Percentiles rank a stretch among this genome's conserved stretches.
These are phyloP conservation scores for Microdochium trichocladiopsis DNA, from an alignment of 2,329 filamentous ascomycete genomes.

Conservation along the genomic window DNA sequence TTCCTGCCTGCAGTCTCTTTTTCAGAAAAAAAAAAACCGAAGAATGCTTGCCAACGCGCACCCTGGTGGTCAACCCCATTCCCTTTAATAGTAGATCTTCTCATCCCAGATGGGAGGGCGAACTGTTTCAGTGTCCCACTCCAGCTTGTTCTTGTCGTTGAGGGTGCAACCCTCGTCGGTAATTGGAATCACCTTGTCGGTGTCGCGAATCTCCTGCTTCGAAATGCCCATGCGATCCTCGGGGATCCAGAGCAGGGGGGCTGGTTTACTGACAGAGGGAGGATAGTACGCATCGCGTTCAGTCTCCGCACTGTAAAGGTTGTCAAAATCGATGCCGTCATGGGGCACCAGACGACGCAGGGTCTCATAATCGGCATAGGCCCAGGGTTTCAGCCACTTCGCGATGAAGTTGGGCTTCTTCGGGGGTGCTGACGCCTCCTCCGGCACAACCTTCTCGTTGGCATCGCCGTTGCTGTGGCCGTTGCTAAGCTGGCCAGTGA, in stretches of 20 bases:
- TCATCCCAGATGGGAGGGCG: constrained; percentile 25
- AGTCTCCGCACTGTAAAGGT: constrained; percentile 53
- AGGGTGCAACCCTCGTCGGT: constrained; percentile 71
- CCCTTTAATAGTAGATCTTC: constrained; percentile 22
- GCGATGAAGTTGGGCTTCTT: constrained; percentile 52
- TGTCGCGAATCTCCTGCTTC: constrained; percentile 69
- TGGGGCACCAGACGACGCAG: constrained; percentile 64
- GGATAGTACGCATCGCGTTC: constrained; percentile 67
- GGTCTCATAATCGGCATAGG: constrained; percentile 64
- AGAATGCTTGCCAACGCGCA: no score
- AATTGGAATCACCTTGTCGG: constrained; percentile 64
- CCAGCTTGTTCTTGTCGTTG: constrained; percentile 55
- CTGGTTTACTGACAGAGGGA: constrained; percentile 55
- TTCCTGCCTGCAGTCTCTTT: no score
- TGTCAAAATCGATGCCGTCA: constrained; percentile 35
- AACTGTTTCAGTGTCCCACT: constrained; percentile 23
- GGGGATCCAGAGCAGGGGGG: constrained; percentile 80
- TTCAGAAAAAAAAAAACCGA: no score
- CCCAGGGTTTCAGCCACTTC: constrained; percentile 72
- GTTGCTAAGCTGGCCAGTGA: constrained; percentile 9
- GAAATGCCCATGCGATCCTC: constrained; percentile 68
- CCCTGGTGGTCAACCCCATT: no score
- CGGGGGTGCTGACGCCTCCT: constrained; percentile 12
- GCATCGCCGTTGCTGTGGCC: constrained; percentile 14
- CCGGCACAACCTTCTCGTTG: constrained; percentile 11